Conservation (phyloP, 345 rosid genomes). For the Lenwebbia sp. region DNA sequence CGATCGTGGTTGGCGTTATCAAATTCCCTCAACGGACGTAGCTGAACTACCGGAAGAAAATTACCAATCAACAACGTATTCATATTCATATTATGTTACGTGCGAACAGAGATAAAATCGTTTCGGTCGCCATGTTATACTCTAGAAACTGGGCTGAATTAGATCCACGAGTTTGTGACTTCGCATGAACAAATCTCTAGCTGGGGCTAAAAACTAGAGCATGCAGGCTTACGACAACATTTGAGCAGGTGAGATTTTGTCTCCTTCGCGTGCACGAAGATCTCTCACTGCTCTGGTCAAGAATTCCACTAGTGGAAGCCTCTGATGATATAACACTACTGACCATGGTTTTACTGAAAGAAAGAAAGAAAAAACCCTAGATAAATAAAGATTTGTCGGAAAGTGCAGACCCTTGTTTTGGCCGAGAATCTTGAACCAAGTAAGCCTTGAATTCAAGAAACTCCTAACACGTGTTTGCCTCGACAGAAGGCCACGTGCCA, state of each 20-base stretch:
- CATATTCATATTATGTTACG: neutral
- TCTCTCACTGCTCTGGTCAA: neutral
- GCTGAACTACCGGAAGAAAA: neutral
- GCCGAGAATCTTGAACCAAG: neutral
- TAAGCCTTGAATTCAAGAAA: neutral
- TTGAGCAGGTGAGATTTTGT: neutral
- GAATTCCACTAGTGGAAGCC: neutral
- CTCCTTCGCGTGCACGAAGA: neutral
- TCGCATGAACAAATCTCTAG: neutral
- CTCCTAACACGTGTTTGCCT: neutral
- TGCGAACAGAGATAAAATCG: neutral
- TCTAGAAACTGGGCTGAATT: neutral
- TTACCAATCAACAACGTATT: neutral
- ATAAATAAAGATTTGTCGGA: neutral
- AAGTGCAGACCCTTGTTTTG: neutral
- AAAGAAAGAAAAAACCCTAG: neutral
- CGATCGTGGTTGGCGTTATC: neutral
- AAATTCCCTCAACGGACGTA: neutral
- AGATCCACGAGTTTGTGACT: neutral
- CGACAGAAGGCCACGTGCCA: neutral
- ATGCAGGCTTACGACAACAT: neutral
- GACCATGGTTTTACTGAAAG: neutral
- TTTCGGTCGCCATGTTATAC: neutral
- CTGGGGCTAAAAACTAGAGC: neutral
- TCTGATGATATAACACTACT: neutral